Evolutionary conservation across 805 yeast genomes (phyloP).

Genomic region (Torulaspora maleeae): DNA sequence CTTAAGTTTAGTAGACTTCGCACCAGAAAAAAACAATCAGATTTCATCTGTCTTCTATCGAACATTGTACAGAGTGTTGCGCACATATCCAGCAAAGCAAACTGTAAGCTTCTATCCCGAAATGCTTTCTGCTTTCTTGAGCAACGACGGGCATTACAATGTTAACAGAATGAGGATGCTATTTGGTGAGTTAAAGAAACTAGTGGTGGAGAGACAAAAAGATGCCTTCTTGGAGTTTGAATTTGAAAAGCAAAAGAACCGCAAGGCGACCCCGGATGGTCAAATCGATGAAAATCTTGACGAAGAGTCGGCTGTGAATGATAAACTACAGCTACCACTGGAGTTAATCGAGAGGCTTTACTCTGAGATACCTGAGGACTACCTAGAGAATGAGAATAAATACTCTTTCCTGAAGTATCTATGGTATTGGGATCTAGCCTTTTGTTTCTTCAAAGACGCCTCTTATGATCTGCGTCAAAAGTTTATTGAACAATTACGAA

Average conservation of each 20-base stretch:
- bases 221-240: constrained; percentile 59
- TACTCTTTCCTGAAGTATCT: constrained; percentile 42
- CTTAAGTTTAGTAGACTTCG: constrained; percentile 35
- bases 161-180: constrained; percentile 43
- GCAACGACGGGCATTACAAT: constrained; percentile 11
- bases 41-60: constrained; percentile 37
- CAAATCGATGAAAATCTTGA: constrained; percentile 10
- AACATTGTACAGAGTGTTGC: constrained; percentile 34
- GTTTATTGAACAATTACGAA: constrained; percentile 56
- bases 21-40: constrained; percentile 27
- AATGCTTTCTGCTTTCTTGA: constrained; percentile 36
- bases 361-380: constrained; percentile 34
- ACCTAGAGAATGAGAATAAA: constrained; percentile 39
- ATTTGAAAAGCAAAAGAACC: constrained; percentile 41
- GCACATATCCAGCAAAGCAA: constrained; percentile 30
- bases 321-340: constrained; percentile 30
- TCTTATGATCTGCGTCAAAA: constrained; percentile 59
- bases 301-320: constrained; percentile 8
- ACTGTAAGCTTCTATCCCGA: constrained; percentile 35
- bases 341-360: constrained; percentile 38
- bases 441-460: constrained; percentile 57
- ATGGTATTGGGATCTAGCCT: constrained; percentile 65
- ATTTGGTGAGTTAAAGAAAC: constrained; percentile 36
- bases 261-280: constrained; percentile 19
- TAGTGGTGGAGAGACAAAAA: constrained; percentile 49